Evolutionary conservation across 2,329 filamentous ascomycete species (phyloP).

Genomic region (Talaromyces sp.): DNA sequence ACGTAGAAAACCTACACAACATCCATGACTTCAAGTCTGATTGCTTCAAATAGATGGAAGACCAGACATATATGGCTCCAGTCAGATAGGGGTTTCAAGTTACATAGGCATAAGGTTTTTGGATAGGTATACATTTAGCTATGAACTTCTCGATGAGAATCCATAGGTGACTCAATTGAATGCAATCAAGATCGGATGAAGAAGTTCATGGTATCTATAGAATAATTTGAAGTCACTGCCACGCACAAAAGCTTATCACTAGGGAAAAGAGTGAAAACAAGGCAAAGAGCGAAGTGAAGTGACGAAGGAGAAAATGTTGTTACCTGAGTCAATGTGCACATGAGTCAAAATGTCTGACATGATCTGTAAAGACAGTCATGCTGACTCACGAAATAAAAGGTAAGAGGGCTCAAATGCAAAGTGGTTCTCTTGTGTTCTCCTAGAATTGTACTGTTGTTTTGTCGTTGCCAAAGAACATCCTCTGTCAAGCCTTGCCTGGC

Average conservation of each 20-base stretch:
- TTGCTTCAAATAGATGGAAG: neutral
- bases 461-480: neutral
- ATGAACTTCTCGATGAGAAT: neutral
- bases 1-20: neutral
- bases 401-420: neutral
- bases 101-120: neutral
- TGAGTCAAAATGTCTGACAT: neutral
- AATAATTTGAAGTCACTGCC: neutral
- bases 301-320: neutral
- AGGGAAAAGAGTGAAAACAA: neutral
- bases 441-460: neutral
- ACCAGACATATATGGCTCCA: neutral
- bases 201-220: neutral
- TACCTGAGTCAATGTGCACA: neutral
- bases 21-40: neutral
- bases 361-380: neutral
- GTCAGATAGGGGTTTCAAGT: neutral
- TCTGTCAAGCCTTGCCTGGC: neutral
- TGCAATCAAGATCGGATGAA: neutral
- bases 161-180: neutral
- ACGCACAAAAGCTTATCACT: neutral
- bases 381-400: neutral
- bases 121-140: neutral
- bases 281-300: neutral
- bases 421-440: neutral